Percentiles rank a stretch among this genome's conserved stretches.
Conservation (phyloP, 2,329 filamentous ascomycete species). For the Colletotrichum horii region DNA sequence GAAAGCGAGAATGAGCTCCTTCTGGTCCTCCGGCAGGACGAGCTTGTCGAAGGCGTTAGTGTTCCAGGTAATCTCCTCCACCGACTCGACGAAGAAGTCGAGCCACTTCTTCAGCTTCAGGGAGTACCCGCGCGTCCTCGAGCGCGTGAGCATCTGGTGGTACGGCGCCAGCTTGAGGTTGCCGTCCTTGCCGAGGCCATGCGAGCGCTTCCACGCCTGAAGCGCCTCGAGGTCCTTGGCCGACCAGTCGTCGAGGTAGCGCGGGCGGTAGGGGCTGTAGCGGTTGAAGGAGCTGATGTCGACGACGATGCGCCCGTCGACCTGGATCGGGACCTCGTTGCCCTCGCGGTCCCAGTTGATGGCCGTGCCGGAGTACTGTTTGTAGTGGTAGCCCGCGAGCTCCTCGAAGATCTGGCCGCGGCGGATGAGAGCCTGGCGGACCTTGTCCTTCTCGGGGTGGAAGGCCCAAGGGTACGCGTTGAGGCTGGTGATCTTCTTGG, state of each 20-base stretch:
- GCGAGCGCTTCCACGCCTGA: slow-evolving; percentile 25
- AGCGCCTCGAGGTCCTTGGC: slow-evolving; percentile 35
- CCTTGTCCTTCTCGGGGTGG: slow-evolving; percentile 42
- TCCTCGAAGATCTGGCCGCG: slow-evolving; percentile 50
- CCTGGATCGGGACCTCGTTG: slow-evolving; percentile 27
- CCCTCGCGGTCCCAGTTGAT: slow-evolving; percentile 38
- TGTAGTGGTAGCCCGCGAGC: slow-evolving; percentile 53
- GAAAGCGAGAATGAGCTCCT: slow-evolving; percentile 57
- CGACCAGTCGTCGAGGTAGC: slow-evolving; percentile 36
- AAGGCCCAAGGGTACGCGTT: slow-evolving; percentile 49
- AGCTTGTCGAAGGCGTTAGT: slow-evolving; percentile 52
- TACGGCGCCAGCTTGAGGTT: slow-evolving; percentile 33
- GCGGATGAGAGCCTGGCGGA: slow-evolving; percentile 37
- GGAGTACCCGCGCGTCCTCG: slow-evolving; percentile 49
- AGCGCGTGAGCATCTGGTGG: slow-evolving; percentile 36
- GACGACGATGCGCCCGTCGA: slow-evolving; percentile 42
- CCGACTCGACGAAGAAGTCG: slow-evolving; percentile 52
- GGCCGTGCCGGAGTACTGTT: slow-evolving; percentile 46
- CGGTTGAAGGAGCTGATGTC: slow-evolving; percentile 42
- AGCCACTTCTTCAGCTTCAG: slow-evolving; percentile 54
- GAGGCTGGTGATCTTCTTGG: slow-evolving; percentile 47
- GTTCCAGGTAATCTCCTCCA: slow-evolving; percentile 52
- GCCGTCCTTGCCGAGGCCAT: slow-evolving; percentile 29
- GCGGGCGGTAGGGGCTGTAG: slow-evolving; percentile 35
- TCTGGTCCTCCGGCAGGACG: slow-evolving; percentile 53